Percentiles rank a stretch among this genome's conserved stretches.
Conservation (phyloP, 176 grass and related monocot genomes). For the Aegilops speltoides region DNA sequence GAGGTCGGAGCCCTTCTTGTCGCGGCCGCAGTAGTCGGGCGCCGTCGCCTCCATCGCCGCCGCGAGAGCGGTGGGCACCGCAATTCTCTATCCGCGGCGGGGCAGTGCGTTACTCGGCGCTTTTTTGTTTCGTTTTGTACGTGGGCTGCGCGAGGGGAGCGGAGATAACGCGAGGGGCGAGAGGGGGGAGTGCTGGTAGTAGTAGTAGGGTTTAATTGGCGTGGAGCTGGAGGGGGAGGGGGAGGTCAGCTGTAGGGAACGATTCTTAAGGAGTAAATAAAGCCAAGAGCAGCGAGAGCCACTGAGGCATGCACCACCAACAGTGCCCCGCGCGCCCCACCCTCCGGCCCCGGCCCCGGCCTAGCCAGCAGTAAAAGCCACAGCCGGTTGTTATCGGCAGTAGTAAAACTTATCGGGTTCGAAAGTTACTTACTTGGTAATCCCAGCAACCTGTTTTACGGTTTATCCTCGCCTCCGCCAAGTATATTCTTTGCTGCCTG, state of each 20-base stretch:
- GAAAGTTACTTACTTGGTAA: background rate
- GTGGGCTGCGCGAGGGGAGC: slow-evolving; percentile 24
- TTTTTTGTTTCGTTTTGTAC: slow-evolving; percentile 35
- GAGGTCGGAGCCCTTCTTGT: slow-evolving; percentile 31
- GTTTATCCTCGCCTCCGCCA: background rate
- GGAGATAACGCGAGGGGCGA: slow-evolving; percentile 37
- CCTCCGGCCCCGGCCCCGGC: background rate
- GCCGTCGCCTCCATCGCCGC: slow-evolving; percentile 36
- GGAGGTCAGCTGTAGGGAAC: slow-evolving; percentile 45
- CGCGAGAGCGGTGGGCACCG: background rate
- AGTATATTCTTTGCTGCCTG: background rate
- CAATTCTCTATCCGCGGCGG: background rate
- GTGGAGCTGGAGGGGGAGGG: slow-evolving; percentile 29
- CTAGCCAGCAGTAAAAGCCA: slow-evolving; percentile 18
- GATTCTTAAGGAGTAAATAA: slow-evolving; percentile 74
- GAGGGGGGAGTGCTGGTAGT: background rate
- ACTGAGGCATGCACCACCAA: background rate
- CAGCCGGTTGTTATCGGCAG: background rate
- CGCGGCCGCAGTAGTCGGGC: slow-evolving; percentile 29
- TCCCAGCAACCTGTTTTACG: background rate
- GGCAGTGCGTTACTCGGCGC: slow-evolving; percentile 34
- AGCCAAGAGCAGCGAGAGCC: slow-evolving; percentile 35
- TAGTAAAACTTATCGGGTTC: slow-evolving; percentile 4
- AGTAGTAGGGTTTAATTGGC: slow-evolving; percentile 55
- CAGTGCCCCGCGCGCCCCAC: background rate